These are phyloP conservation scores for Rhododendron simsii DNA, from an alignment of 148 eudicot genomes.

Conservation along the genomic window DNA sequence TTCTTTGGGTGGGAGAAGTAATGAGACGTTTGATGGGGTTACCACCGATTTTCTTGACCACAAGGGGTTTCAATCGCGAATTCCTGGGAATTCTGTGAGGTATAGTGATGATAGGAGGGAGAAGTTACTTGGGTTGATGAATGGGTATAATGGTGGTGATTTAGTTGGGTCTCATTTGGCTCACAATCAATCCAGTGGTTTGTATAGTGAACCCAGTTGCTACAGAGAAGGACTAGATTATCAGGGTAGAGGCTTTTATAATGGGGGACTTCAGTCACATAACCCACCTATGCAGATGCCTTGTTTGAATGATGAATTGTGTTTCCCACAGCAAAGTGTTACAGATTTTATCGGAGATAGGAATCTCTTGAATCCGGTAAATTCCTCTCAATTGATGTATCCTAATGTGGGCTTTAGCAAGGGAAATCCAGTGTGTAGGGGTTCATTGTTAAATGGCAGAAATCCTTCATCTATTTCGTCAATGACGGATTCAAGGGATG, in stretches of 20 bases:
- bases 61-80: conserved; percentile 21
- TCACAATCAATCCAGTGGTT: conserved; percentile 21
- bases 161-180: conserved; percentile 21
- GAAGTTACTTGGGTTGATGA: conserved; percentile 14
- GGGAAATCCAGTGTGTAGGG: conserved; percentile 20
- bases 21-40: conserved; percentile 27
- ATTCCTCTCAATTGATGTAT: conserved; percentile 23
- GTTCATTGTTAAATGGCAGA: conserved; percentile 20
- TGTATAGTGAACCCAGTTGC: conserved; percentile 21
- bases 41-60: conserved; percentile 13
- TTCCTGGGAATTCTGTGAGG: conserved; percentile 14
- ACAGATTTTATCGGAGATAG: conserved; percentile 18
- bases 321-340: conserved; percentile 17
- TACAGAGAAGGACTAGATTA: conserved; percentile 17
- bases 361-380: conserved; percentile 19
- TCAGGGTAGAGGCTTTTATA: conserved; percentile 19
- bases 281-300: conserved; percentile 15
- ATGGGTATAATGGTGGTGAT: conserved; percentile 20
- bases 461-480: conserved; percentile 13
- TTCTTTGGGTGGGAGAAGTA: conserved; percentile 19
- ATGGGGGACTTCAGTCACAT: conserved; percentile 10
- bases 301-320: conserved; percentile 17
- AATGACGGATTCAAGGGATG: conserved; percentile 26
- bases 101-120: conserved; percentile 21
- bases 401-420: conserved; percentile 18